Base-by-base conservation (phyloP, 179 eudicot species). In the Beta lomatogona region DNA sequence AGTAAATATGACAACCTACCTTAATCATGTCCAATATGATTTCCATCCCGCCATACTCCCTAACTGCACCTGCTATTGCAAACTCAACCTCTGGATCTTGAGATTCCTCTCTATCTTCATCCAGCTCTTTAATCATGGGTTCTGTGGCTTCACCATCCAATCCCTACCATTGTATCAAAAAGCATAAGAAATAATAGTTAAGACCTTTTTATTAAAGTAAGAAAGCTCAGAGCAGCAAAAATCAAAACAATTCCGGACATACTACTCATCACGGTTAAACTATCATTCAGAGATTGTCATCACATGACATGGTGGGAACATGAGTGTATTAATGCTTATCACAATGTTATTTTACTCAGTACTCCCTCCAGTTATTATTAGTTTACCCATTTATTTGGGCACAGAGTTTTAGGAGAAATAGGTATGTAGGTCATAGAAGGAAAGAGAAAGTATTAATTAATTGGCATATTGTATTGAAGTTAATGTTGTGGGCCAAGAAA, bases 101-200 rank as follows among this genome's bases (percentile, higher is more conserved):
- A 64, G 95, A 91, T 85, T 97, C 98, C 87, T 97, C 99, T 79
- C 97, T 92, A 75, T 97, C 99, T 83, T 97, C 99, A 77, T 97
- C 99, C 81, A 97, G 84, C 84, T 97, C 99, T 88, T 97, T 97
- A 81, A 95, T 97, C 99, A 97, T 94, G 64, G 98, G 99, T 82
- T 97, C 99, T 19, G 99, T 97, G 77, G 99, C 99, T 87, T 97
- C 99, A 86, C 99, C 99, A 89, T 97, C 99, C 82, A 97, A 86
- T 57, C 99, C 99, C 99, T 97, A 89, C 73, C 80, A 89, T 81
- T 70, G 59, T 66, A 72, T 70, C 31, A 72, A 69, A 73, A 53
- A 67, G 55, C 45, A 82, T 60, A 28, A 18, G 25, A 9, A 53
- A 55, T 45, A 52, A 54, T 41, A 66, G 52, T 44, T 82, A 19